Percentiles rank a stretch among this genome's conserved stretches.
Evolutionary conservation across 441 rosid genomes (phyloP).

Genomic region (Geranium incanum): DNA sequence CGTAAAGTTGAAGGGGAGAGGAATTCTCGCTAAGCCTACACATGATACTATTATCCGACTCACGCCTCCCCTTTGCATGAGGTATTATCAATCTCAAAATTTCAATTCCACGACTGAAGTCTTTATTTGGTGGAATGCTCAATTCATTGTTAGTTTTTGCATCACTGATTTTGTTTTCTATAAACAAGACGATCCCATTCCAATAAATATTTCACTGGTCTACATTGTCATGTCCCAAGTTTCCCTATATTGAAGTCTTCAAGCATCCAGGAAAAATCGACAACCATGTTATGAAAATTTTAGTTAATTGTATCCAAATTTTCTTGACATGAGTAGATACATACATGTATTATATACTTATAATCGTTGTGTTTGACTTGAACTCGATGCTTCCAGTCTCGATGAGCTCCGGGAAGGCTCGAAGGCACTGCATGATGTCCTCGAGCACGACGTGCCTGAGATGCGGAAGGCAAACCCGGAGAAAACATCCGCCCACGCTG

Average conservation of each 20-base stretch:
- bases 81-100: conserved; percentile 32
- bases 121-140: background rate
- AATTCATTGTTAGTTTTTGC: too few species aligned
- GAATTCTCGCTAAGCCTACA: conserved; percentile 89
- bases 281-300: too few species aligned
- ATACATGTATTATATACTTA: too few species aligned
- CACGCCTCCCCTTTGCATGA: conserved; percentile 86
- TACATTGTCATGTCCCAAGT: too few species aligned
- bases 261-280: too few species aligned
- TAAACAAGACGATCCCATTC: too few species aligned
- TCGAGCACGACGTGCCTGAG: conserved; percentile 59
- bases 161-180: too few species aligned
- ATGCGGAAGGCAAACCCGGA: conserved; percentile 40
- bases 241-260: too few species aligned
- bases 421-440: conserved; percentile 61
- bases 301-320: too few species aligned
- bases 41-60: conserved; percentile 79
- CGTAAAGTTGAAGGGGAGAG: conserved; percentile 82
- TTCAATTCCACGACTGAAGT: conserved; percentile 11
- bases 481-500: conserved; percentile 20
- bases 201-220: too few species aligned
- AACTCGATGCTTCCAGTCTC: conserved; percentile 34
- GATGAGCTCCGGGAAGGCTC: conserved; percentile 71
- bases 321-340: too few species aligned
- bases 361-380: background rate